Base-by-base conservation (phyloP, 139 green algal genomes). In the Chlorella sp. region DNA sequence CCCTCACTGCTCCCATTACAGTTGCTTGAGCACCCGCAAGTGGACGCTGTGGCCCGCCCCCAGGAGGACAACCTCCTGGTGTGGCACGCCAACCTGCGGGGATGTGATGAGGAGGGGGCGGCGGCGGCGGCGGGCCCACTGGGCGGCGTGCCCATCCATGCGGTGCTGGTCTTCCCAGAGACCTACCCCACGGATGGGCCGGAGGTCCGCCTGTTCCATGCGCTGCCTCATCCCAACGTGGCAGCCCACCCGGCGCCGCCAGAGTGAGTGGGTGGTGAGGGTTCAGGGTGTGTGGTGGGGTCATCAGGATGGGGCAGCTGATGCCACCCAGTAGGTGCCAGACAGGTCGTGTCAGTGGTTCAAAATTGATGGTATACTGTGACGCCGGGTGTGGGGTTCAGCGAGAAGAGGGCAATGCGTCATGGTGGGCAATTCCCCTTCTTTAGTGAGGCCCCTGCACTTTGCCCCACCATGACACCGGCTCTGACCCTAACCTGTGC, bases 141-240 rank as follows among this genome's bases (percentile, higher is more conserved):
- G 83, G 61, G 61, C 3, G 83, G 64, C 9, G 83, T 87, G 60
- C 22, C 61, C 19, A 5, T 87, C 15, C 83, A 87, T 36, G n/a
- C 22, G 34, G 34, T 87, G 83, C 34, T 87, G 34, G 26, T 64
- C n/a, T 87, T 87, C 83, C 60, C 81, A 3, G 83, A 87, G 48
- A 64, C 26, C 16, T 87, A 87, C 61, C 83, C 83, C 1, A 57
- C 83, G 4, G 34, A 87, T 19, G 83, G 83, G 34, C 83, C 83
- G 2, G 60, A 78, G 34, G 37, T 87, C 28, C 61, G 61, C 60
- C 34, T 87, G 28, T 87, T 64, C 83, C 83, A 87, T 36, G 34
- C 83, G 22, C 83, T 87, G 60, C 83, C 83, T 24, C 83, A 87
- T 61, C 83, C 83, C 60, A 87, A 87, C 83, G 28, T 84, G 39